Evolutionary conservation across 73 alveolate genomes (phyloP), one percentile per base, ranked within the genome.

Genomic region (Paraurostyla sp.): DNA sequence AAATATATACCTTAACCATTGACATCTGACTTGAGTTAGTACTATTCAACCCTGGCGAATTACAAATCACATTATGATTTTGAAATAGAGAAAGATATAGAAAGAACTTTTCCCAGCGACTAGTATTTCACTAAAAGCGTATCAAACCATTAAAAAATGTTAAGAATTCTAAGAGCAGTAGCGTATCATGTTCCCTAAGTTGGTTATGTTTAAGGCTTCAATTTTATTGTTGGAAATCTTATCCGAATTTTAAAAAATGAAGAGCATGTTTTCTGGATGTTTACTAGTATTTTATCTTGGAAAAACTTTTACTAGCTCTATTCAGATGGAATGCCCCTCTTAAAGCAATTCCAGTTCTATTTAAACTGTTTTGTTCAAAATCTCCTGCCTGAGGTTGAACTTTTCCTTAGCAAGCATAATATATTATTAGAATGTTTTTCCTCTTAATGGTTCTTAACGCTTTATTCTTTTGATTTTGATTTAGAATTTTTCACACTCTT

Each of bases 191-290:
- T 73, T 0, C 87, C 87, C 2, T 73, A 73, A 35, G 87, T 73
- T 0, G 87, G 87, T 22, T 73, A 73, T 73, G 87, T 73, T 3
- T 71, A 73, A 45, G 87, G 87, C n/a, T 73, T 73, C 35, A 73
- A 73, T 50, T 73, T 73, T 45, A 73, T 73, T 3, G 87, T 30
- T 1, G 87, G 87, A 6, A 36, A 35, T 43, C 29, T 73, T 7
- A 45, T 73, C n/a, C 25, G 46, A 73, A 0, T 73, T 7, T 3
- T 45, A 2, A 73, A 29, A 25, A 73, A 73, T 30, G 87, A 73
- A 29, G 73, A 73, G 35, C n/a, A 48, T 25, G 87, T 50, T 1
- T 73, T 73, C 46, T 73, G 87, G 87, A 73, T 50, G 71, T 73
- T 73, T 25, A 29, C 46, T 2, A 48, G 46, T 27, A 50, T 73